phyloP scores from a whole-genome alignment of 2,329 filamentous ascomycete genomes.

The Monilinia fructicola region DNA sequence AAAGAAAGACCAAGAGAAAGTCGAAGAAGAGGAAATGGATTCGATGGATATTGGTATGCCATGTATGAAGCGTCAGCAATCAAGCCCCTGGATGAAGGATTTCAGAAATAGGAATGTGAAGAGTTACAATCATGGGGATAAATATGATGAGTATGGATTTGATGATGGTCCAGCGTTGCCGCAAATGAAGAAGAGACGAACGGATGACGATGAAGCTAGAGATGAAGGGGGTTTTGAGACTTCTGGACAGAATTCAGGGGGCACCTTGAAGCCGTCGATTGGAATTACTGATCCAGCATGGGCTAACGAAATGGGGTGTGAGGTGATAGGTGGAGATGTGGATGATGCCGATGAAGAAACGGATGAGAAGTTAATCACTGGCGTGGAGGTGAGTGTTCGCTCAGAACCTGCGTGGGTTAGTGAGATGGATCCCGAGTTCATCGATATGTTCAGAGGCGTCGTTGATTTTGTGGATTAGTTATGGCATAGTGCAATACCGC shows the following conservation, averaged over 20 bases:
- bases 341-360: background rate
- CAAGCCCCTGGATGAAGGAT: conserved; percentile 14
- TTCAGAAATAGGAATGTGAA: background rate
- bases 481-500: no score
- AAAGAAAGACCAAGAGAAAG: conserved; percentile 23
- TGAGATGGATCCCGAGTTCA: conserved; percentile 40
- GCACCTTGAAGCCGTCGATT: background rate
- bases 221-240: background rate
- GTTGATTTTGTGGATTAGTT: conserved; percentile 41
- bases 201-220: background rate
- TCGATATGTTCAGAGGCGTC: conserved; percentile 37
- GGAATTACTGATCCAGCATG: background rate
- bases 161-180: conserved; percentile 22
- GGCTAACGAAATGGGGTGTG: conserved; percentile 19
- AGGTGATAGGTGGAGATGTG: background rate
- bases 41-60: background rate
- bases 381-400: background rate
- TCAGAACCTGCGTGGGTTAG: conserved; percentile 39
- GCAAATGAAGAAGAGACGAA: conserved; percentile 29
- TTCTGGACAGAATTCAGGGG: background rate
- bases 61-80: conserved; percentile 8
- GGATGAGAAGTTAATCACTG: background rate
- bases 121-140: background rate
- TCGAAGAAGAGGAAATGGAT: background rate
- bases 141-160: background rate